A percentile compares a stretch with the other conserved stretches of the same genome.
Conservation (phyloP, 2,329 filamentous ascomycete species). For the Botrytis medusae region DNA sequence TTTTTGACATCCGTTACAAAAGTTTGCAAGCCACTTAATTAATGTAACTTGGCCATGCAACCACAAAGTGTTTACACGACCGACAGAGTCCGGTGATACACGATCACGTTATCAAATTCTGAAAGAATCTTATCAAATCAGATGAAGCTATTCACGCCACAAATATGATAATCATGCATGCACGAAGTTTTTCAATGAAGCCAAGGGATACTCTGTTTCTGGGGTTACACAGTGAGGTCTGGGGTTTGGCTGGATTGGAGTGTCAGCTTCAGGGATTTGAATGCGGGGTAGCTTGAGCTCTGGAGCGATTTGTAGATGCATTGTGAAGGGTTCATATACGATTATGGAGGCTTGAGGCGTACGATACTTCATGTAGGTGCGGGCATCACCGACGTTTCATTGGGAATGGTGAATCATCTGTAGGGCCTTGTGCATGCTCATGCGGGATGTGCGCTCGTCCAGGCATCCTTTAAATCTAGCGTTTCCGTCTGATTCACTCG, state of each 20-base stretch:
- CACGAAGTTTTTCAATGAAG: background rate
- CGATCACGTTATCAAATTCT: conserved; percentile 6
- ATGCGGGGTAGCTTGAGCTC: conserved; percentile 19
- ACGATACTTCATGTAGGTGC: background rate
- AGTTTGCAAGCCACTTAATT: conserved; percentile 7
- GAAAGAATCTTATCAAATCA: background rate
- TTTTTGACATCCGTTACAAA: background rate
- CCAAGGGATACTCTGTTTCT: conserved; percentile 5
- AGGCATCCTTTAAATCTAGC: background rate
- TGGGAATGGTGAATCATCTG: conserved; percentile 5
- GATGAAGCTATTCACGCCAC: conserved; percentile 6
- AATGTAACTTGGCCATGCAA: conserved; percentile 5
- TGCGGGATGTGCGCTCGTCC: background rate
- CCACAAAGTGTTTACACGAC: background rate
- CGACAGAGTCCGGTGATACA: background rate
- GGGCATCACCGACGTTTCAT: conserved; percentile 1
- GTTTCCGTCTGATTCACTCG: conserved; percentile 8
- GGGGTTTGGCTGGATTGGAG: background rate
- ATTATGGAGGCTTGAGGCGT: background rate
- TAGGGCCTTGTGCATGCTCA: background rate
- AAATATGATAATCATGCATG: background rate
- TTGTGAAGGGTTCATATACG: conserved; percentile 13
- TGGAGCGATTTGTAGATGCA: background rate
- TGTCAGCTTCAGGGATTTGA: conserved; percentile 8
- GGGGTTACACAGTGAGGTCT: background rate